Percentiles rank a stretch among this genome's conserved stretches.
These are phyloP conservation scores for Sporothrix sp. DNA, from an alignment of 2,329 filamentous ascomycete genomes.

Conservation along the genomic window DNA sequence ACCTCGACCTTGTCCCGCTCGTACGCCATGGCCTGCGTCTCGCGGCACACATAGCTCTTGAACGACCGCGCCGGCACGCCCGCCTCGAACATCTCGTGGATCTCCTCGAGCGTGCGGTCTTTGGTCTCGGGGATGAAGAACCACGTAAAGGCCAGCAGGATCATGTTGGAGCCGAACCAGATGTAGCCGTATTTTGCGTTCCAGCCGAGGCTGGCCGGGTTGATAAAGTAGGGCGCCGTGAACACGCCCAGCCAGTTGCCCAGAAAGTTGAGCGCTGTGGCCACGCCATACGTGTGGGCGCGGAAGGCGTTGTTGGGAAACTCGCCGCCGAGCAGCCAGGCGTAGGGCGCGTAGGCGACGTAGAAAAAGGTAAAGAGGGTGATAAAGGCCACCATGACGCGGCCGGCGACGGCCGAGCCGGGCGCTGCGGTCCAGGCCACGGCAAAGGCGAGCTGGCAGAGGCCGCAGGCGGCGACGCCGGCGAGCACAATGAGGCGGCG, in stretches of 20 bases:
- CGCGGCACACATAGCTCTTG: slow-evolving; percentile 13
- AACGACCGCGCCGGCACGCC: slow-evolving; percentile 16
- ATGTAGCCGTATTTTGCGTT: slow-evolving; percentile 26
- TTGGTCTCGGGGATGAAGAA: slow-evolving; percentile 38
- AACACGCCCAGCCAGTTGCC: slow-evolving; percentile 30
- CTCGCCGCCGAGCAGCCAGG: slow-evolving; percentile 32
- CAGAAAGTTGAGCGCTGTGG: slow-evolving; percentile 31
- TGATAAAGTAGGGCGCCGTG: slow-evolving; percentile 35
- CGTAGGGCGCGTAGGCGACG: slow-evolving; percentile 27
- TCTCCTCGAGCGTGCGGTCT: slow-evolving; percentile 38
- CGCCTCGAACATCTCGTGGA: slow-evolving; percentile 33
- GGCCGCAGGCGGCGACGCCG: slow-evolving; percentile 24
- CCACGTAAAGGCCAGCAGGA: slow-evolving; percentile 31
- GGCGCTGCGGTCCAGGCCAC: slow-evolving; percentile 24
- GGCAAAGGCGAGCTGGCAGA: slow-evolving; percentile 26
- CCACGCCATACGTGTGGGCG: slow-evolving; percentile 30
- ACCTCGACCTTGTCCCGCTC: background rate
- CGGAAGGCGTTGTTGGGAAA: slow-evolving; percentile 31
- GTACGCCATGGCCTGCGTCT: slow-evolving; percentile 1
- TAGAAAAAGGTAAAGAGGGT: slow-evolving; percentile 28
- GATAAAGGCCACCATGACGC: slow-evolving; percentile 25
- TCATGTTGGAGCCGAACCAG: slow-evolving; percentile 30
- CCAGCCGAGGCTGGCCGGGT: slow-evolving; percentile 30
- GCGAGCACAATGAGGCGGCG: slow-evolving; percentile 25
- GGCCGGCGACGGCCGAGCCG: slow-evolving; percentile 19